Base-by-base conservation (phyloP, 208 protist genomes). In the Leishmania tarentolae region DNA sequence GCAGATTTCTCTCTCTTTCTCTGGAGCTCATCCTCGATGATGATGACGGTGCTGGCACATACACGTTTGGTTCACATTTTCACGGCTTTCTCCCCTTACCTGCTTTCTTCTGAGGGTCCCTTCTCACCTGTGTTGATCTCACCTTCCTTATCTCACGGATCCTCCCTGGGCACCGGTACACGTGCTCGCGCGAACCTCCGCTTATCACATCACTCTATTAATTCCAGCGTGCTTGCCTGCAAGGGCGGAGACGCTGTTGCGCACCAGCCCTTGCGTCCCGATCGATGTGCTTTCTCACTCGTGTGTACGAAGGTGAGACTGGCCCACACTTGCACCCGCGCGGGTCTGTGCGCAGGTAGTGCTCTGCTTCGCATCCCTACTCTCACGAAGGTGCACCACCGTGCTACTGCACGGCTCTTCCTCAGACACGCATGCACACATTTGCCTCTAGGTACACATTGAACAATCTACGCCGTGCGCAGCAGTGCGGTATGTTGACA, bases 21-120 rank as follows among this genome's bases (percentile, higher is more conserved):
- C 61, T 68, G 61, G 31, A 40, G 61, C 31, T 68, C 61, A 68
- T 68, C 13, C 57, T 63, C 57, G n/a, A 68, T 35, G 61, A 68
- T 15, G 61, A 68, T 35, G 61, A 17, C 24, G 31, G 31, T 11
- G 61, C 21, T 31, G 28, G 61, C 61, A 21, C 61, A 40, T 31
- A 42, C 61, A 31, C 31, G 11, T 31, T 21, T 28, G 28, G 61
- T 40, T 28, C 31, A 21, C 15, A 31, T 21, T 35, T 40, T 9
- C 31, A 24, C 56, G 56, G 56, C 13, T 40, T 40, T 68, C 61
- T 68, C 31, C 61, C 50, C 31, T 68, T 68, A 24, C 31, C 31
- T 4, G 61, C 31, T 66, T 15, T 66, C 61, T 31, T 40, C 61
- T 66, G 28, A 63, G 57, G 57, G n/a, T 57, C 24, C 46, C 71